phyloP scores from a whole-genome alignment of 2,329 filamentous ascomycete species.

The Cladosporium velox region DNA sequence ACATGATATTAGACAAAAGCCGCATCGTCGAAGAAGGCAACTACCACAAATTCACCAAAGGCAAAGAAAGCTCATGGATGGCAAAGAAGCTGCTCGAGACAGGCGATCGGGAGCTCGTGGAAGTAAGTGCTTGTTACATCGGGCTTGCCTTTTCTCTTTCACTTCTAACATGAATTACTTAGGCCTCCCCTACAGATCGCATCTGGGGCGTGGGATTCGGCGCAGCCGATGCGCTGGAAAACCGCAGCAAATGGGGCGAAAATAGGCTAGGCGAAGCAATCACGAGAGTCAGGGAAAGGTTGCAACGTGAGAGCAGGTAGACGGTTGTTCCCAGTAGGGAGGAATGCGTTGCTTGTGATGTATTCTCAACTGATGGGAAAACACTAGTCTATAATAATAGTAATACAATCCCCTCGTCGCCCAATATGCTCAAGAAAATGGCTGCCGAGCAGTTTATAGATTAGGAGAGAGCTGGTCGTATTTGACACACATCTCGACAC shows the following conservation, averaged over 20 bases:
- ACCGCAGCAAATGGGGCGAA: conserved; percentile 59
- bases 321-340: not conserved
- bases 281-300: conserved; percentile 57
- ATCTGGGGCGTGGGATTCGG: conserved; percentile 69
- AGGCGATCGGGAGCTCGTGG: conserved; percentile 61
- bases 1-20: conserved; percentile 44
- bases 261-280: conserved; percentile 66
- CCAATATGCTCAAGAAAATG: not conserved
- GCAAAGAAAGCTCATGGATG: conserved; percentile 46
- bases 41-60: conserved; percentile 60
- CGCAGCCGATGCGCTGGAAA: conserved; percentile 51
- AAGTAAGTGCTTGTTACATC: conserved; percentile 47
- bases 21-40: conserved; percentile 61
- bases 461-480: conserved; percentile 88
- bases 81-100: conserved; percentile 57
- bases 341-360: not conserved
- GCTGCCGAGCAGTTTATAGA: conserved; percentile 55
- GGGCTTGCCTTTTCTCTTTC: not conserved
- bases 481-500: conserved; percentile 86
- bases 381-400: not conserved
- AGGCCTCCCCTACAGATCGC: conserved; percentile 55
- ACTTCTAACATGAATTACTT: not conserved
- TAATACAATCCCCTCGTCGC: not conserved
- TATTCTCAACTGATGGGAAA: not conserved
- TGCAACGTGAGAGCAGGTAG: conserved; percentile 47